Percentiles rank a stretch among this genome's conserved stretches.
These are phyloP conservation scores for Agaricales sp. DNA, from an alignment of 1,284 basidiomycete species.

Conservation along the genomic window DNA sequence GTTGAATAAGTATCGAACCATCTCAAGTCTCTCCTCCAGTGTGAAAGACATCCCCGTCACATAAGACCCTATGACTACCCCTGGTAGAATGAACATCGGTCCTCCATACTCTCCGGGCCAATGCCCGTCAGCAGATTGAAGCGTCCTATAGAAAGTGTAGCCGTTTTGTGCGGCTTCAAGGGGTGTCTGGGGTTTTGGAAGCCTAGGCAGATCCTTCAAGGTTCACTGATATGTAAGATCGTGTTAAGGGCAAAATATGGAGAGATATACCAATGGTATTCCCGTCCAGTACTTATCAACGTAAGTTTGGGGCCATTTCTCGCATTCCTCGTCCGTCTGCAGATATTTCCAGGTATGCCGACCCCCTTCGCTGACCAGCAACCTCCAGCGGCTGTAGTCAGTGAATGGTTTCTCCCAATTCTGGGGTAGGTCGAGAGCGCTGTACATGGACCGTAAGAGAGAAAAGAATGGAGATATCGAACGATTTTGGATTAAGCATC, in stretches of 20 bases:
- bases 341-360: slow-evolving; percentile 90
- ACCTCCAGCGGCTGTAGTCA: slow-evolving; percentile 78
- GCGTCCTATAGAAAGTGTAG: slow-evolving; percentile 80
- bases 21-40: slow-evolving; percentile 77
- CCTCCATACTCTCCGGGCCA: slow-evolving; percentile 90
- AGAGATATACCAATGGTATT: slow-evolving; percentile 54
- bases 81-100: slow-evolving; percentile 89
- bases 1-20: slow-evolving; percentile 87
- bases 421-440: neutral
- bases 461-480: no score
- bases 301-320: slow-evolving; percentile 63
- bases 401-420: slow-evolving; percentile 23
- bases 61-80: slow-evolving; percentile 90
- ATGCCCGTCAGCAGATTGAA: slow-evolving; percentile 91
- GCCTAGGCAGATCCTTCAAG: slow-evolving; percentile 51
- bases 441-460: no score
- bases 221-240: slow-evolving; percentile 5
- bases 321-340: slow-evolving; percentile 49
- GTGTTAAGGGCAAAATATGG: slow-evolving; percentile 5
- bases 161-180: slow-evolving; percentile 81
- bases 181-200: slow-evolving; percentile 52
- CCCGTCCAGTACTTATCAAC: slow-evolving; percentile 87
- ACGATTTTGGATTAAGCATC: no score
- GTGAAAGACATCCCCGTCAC: slow-evolving; percentile 74
- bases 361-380: slow-evolving; percentile 74